Conservation (phyloP, 2,329 filamentous ascomycete species). For the Trichoderma koningiopsis region DNA sequence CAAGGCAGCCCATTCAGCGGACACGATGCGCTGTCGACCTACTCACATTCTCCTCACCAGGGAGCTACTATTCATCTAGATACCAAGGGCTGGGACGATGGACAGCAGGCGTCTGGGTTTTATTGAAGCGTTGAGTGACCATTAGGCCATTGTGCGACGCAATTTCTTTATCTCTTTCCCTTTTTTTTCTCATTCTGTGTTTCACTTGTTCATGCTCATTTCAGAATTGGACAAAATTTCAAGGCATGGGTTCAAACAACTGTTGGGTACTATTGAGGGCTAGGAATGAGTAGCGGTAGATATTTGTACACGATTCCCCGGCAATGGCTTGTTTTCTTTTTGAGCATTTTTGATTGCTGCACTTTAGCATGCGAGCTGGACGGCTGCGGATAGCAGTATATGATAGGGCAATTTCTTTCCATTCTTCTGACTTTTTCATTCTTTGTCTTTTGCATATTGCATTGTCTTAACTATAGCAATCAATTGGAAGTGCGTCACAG, state of each 20-base stretch:
- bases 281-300: neutral
- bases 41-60: conserved; percentile 40
- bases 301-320: conserved; percentile 14
- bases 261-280: neutral
- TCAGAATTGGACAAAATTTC: conserved; percentile 5
- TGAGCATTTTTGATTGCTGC: neutral
- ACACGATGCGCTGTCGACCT: conserved; percentile 41
- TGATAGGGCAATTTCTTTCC: neutral
- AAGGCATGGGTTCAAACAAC: neutral
- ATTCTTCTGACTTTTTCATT: neutral
- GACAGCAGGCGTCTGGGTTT: conserved; percentile 30
- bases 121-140: conserved; percentile 17
- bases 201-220: neutral
- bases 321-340: neutral
- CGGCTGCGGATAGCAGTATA: conserved; percentile 1
- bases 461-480: neutral
- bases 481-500: neutral
- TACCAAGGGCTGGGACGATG: conserved; percentile 33
- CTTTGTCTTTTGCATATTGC: neutral
- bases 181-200: neutral
- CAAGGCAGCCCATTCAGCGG: conserved; percentile 43
- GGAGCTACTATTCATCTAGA: conserved; percentile 31
- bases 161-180: neutral
- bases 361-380: neutral
- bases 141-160: neutral